Base-by-base conservation (phyloP, 495 filamentous ascomycete genomes). In the Aspergillus homomorphus region DNA sequence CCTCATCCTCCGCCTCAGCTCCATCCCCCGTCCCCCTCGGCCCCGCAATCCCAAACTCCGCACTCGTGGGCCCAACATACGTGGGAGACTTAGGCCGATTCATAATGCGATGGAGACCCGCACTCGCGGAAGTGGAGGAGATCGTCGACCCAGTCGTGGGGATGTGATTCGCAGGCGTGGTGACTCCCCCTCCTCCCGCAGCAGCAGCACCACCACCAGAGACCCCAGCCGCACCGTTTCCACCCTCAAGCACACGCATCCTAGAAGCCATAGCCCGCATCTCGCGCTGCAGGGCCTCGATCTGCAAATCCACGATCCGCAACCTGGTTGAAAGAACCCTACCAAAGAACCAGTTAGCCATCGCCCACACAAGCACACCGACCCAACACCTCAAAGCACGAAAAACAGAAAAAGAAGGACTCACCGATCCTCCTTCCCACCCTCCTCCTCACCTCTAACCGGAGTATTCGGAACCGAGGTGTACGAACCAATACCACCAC, bases 11-110 rank as follows among this genome's bases (percentile, higher is more conserved):
- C 8, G 33, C 10, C 5, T 5, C 33, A 5, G 7, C 33, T 12
- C 7, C 33, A 14, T 7, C 7, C 33, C 4, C 7, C 0, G 42
- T 46, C 44, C 61, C 58, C 45, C 59, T 54, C 3, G 52, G 65
- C 16, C 42, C 64, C 20, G 57, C 60, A 6, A 78, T 62, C 0
- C 75, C 75, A 58, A 77, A 78, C 57, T 76, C 72, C 6, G 75
- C 73, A 53, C 73, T 76, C 16, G 75, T 77, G 0, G 75, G 75
- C 0, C 75, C 75, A 28, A 77, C 66, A 55, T 72, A 77, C 3
- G 66, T 61, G 1, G 73, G 73, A 0, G 72, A 74, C 44, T 60
- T 70, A 3, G 73, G 73, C 1, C 72, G 60, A 45, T 73, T 73
- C 49, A 76, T 46, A 26, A 76, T 75, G 6, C 73, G 72, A 59